phyloP scores from a whole-genome alignment of 371 early-diverging fungal genomes.

The Mucor irregularis region DNA sequence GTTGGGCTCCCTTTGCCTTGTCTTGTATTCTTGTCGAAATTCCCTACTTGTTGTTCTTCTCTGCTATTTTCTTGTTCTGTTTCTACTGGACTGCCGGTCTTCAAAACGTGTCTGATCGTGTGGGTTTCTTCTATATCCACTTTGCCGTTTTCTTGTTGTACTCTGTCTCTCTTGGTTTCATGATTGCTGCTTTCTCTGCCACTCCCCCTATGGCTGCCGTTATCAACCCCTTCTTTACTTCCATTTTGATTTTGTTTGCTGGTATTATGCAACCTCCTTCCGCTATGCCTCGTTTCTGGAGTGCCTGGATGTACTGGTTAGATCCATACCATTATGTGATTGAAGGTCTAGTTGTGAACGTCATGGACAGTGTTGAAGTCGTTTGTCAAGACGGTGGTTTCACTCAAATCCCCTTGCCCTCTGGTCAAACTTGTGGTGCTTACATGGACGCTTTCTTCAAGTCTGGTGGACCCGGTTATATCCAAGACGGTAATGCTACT shows the following conservation, averaged over 20 bases:
- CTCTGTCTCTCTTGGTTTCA: constrained; percentile 66
- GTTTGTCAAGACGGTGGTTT: constrained; percentile 54
- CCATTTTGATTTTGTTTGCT: constrained; percentile 70
- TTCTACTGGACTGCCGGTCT: constrained; percentile 77
- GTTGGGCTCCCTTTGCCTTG: constrained; percentile 61
- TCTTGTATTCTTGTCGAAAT: constrained; percentile 58
- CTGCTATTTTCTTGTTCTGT: constrained; percentile 59
- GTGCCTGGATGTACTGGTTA: constrained; percentile 79
- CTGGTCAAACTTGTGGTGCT: constrained; percentile 62
- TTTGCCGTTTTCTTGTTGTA: constrained; percentile 63
- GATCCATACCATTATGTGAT: constrained; percentile 76
- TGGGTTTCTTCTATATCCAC: constrained; percentile 64
- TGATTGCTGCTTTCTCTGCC: constrained; percentile 48
- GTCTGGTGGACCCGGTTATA: constrained; percentile 56
- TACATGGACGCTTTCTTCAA: constrained; percentile 61
- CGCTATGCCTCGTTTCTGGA: constrained; percentile 77
- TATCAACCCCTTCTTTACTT: constrained; percentile 72
- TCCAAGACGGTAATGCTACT: constrained; percentile 51
- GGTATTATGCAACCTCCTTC: constrained; percentile 71
- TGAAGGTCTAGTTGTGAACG: constrained; percentile 76
- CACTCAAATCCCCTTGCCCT: constrained; percentile 52
- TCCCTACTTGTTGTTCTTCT: constrained; percentile 66
- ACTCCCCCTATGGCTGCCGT: constrained; percentile 71
- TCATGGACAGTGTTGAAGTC: constrained; percentile 57
- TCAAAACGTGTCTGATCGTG: constrained; percentile 46